Evolutionary conservation across 805 yeast species (phyloP), one percentile per base, ranked within the genome.

Genomic region (Yarrowia yakushimensis): DNA sequence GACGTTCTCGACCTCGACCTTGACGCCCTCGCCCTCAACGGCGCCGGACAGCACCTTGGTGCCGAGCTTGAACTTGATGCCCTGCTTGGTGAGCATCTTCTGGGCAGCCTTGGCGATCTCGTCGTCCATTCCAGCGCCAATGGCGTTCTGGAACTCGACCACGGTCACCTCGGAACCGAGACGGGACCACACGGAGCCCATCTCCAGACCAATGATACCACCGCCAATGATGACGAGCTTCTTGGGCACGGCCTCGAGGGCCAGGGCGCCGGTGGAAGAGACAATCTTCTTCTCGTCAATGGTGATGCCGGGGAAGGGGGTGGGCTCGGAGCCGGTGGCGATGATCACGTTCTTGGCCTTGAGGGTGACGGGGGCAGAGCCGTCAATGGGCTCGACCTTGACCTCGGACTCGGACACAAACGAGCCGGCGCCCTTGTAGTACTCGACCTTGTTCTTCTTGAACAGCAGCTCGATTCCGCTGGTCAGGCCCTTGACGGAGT

Each of bases 131-230:
- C 97, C 96, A 65, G 97, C 98, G 81, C 99, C 99, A 73, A 94
- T 87, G 67, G 94, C 82, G 70, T 81, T 81, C 77, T 86, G 90
- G 85, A 83, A 94, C 82, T 94, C 99, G 65, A 94, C 79, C 63
- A 94, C 87, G 45, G 97, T 93, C 67, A 94, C 99, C 79, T 94
- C 91, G 43, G 97, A 80, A 46, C 99, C 99, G 71, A 94, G 80
- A 78, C 99, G 85, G 64, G 92, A 79, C 87, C 96, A 94, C 52
- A 94, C 99, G 25, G 98, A 92, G 67, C 97, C 99, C 97, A 94
- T 94, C 81, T 94, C 99, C 69, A 94, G 84, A 73, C 99, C 99
- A 75, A 94, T 94, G 79, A 94, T 93, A 82, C 99, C 99, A 79
- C 97, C 99, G 75, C 99, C 99, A 71, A 94, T 93, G 78, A 94